Evolutionary conservation across 371 early-diverging fungal genomes (phyloP).

Genomic region (Circinella minor): DNA sequence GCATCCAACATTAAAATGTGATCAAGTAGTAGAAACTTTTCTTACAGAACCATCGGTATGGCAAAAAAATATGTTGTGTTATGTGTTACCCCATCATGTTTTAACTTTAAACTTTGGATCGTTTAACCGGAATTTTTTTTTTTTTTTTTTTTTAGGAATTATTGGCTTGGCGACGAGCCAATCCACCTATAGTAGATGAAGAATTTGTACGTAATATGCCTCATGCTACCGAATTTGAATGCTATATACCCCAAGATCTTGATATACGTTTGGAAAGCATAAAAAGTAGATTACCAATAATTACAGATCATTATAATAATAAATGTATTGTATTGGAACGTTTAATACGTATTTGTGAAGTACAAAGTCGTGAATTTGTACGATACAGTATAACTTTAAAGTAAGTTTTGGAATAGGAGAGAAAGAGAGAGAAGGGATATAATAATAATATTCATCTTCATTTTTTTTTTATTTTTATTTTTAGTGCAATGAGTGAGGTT

Average conservation of each 20-base stretch:
- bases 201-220: slow-evolving; percentile 48
- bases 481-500: slow-evolving; percentile 55
- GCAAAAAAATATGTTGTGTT: slow-evolving; percentile 5
- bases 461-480: not conserved
- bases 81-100: slow-evolving; percentile 23
- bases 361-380: slow-evolving; percentile 47
- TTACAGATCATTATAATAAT: slow-evolving; percentile 59
- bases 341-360: slow-evolving; percentile 58
- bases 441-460: not conserved
- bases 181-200: slow-evolving; percentile 57
- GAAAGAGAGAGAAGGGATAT: too few relatives aligned
- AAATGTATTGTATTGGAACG: slow-evolving; percentile 63
- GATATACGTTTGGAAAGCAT: slow-evolving; percentile 38
- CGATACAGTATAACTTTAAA: slow-evolving; percentile 53
- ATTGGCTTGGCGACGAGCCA: slow-evolving; percentile 56
- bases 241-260: slow-evolving; percentile 48
- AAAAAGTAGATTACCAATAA: slow-evolving; percentile 29
- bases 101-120: slow-evolving; percentile 6
- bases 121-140: not conserved
- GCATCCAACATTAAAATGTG: slow-evolving; percentile 75
- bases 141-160: slow-evolving; percentile 35
- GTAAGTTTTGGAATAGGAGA: slow-evolving; percentile 30
- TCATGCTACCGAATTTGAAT: slow-evolving; percentile 36
- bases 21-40: slow-evolving; percentile 67
- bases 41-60: slow-evolving; percentile 71